These are phyloP conservation scores for Suillus spraguei DNA, from an alignment of 768 basidiomycete genomes.

Conservation along the genomic window DNA sequence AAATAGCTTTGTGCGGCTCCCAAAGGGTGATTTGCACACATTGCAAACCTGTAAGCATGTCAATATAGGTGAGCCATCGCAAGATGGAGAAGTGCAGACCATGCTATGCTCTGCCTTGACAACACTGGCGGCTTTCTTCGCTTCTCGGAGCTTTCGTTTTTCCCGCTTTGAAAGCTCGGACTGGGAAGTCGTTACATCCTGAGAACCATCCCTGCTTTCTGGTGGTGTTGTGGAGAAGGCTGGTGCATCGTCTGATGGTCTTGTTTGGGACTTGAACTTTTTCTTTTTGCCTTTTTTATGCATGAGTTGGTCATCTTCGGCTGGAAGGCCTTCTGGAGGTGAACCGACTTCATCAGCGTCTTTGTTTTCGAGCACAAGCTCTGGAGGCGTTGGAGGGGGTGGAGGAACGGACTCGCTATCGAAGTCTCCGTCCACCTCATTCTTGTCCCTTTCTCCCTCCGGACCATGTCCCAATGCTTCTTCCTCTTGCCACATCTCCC, in stretches of 20 bases:
- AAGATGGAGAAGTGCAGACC: slow-evolving; percentile 15
- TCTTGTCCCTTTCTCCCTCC: slow-evolving; percentile 32
- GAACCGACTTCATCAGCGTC: slow-evolving; percentile 9
- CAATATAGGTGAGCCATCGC: slow-evolving; percentile 12
- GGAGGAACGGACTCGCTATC: slow-evolving; percentile 11
- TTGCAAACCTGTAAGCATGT: slow-evolving; percentile 53
- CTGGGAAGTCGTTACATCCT: slow-evolving; percentile 10
- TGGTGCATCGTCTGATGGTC: not conserved
- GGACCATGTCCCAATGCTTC: slow-evolving; percentile 58
- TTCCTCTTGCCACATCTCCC: slow-evolving; percentile 78
- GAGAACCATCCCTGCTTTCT: not conserved
- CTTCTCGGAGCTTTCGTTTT: slow-evolving; percentile 75
- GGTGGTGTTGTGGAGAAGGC: not conserved
- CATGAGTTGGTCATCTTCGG: slow-evolving; percentile 9
- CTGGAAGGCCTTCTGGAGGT: not conserved
- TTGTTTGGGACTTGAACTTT: slow-evolving; percentile 14
- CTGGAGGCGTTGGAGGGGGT: slow-evolving; percentile 19
- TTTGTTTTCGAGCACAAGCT: slow-evolving; percentile 1
- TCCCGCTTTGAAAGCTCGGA: slow-evolving; percentile 72
- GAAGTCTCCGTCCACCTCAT: slow-evolving; percentile 14
- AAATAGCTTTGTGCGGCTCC: slow-evolving; percentile 75
- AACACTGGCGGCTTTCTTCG: slow-evolving; percentile 53
- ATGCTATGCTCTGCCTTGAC: slow-evolving; percentile 7
- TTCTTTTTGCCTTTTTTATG: slow-evolving; percentile 15
- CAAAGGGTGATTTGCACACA: slow-evolving; percentile 63